Conservation (phyloP, 2,329 filamentous ascomycete genomes). For the Dothistroma pini region DNA sequence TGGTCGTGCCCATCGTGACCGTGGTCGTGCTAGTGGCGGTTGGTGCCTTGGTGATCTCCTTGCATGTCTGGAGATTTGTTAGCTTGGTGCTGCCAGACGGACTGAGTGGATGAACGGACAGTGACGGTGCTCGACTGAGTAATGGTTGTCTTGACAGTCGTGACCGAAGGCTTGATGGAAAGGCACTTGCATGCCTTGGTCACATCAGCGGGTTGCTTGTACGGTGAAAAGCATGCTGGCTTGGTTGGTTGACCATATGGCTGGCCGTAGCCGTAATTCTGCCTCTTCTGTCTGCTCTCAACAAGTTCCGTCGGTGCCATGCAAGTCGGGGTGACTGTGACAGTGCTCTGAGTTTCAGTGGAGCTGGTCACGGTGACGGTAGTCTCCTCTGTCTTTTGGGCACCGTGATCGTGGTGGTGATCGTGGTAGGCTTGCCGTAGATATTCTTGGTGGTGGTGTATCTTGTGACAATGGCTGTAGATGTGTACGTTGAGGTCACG, state of each 20-base stretch:
- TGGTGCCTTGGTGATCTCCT: background rate
- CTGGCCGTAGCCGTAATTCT: background rate
- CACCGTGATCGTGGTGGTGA: background rate
- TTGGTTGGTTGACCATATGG: background rate
- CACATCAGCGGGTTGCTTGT: background rate
- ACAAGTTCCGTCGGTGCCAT: background rate
- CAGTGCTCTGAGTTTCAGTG: background rate
- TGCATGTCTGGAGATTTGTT: background rate
- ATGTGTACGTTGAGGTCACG: background rate
- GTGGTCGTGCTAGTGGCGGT: background rate
- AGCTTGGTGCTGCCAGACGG: background rate
- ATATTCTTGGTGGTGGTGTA: background rate
- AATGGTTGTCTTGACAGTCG: background rate
- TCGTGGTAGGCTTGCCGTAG: background rate
- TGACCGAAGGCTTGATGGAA: background rate
- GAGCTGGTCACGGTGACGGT: background rate
- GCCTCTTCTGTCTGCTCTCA: background rate
- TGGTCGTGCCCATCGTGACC: background rate
- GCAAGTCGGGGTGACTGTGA: background rate
- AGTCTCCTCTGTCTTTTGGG: background rate
- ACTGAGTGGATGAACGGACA: background rate
- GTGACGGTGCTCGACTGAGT: background rate
- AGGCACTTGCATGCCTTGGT: background rate
- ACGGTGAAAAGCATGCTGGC: background rate
- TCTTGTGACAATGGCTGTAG: background rate